A percentile compares a stretch with the other conserved stretches of the same genome.
These are phyloP conservation scores for Ophiosphaerella korrae DNA, from an alignment of 2,329 filamentous ascomycete species.

Conservation along the genomic window DNA sequence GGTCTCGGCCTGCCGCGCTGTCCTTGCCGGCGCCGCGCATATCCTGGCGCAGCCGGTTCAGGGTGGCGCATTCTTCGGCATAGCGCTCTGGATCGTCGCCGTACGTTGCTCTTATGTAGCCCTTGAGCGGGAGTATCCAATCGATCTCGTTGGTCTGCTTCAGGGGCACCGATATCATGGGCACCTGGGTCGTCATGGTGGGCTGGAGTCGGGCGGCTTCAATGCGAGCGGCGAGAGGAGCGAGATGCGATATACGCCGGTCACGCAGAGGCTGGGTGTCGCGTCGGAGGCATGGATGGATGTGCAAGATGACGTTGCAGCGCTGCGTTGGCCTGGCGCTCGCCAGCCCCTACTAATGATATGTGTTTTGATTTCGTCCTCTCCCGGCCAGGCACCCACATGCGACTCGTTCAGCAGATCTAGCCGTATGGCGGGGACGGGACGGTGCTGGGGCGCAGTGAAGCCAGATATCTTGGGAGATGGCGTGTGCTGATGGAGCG, in stretches of 20 bases:
- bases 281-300: constrained; percentile 22
- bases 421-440: too few species aligned
- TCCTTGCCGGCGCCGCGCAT: constrained; percentile 98
- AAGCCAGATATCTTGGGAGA: too few species aligned
- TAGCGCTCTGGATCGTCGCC: constrained; percentile 97
- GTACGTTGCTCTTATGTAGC: constrained; percentile 91
- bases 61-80: constrained; percentile 88
- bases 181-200: constrained; percentile 61
- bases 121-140: constrained; percentile 90
- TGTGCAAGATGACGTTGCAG: constrained; percentile 40
- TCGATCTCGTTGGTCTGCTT: constrained; percentile 97
- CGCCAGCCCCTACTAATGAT: not conserved
- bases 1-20: constrained; percentile 88
- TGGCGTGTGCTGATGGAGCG: too few species aligned
- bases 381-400: constrained; percentile 16
- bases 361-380: too few species aligned
- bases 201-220: constrained; percentile 1
- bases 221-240: not conserved
- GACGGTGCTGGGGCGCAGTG: too few species aligned
- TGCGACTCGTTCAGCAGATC: not conserved
- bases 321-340: constrained; percentile 16
- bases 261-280: constrained; percentile 12
- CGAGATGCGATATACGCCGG: not conserved
- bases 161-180: constrained; percentile 93
- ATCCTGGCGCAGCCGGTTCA: constrained; percentile 95